These are phyloP conservation scores for Heliamphora ciliata DNA, from an alignment of 179 eudicot genomes.

Conservation along the genomic window DNA sequence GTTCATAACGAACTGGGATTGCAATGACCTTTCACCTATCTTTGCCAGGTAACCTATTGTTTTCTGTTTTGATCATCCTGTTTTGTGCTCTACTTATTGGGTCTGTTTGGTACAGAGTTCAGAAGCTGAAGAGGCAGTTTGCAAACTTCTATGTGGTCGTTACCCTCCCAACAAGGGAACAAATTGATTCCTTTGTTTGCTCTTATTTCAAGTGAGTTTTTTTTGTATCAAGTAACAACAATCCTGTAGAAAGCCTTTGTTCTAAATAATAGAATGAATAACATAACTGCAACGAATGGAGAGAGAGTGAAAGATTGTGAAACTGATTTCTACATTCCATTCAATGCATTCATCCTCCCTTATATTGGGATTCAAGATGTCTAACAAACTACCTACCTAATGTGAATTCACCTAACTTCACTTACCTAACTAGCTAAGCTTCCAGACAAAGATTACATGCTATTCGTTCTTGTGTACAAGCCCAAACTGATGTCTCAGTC, in stretches of 20 bases:
- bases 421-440: too few species aligned
- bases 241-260: too few species aligned
- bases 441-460: too few species aligned
- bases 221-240: background rate
- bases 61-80: background rate
- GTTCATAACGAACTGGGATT: constrained; percentile 65
- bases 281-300: too few species aligned
- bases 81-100: constrained; percentile 12
- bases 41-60: constrained; percentile 48
- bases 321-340: too few species aligned
- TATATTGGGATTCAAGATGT: too few species aligned
- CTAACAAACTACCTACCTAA: too few species aligned
- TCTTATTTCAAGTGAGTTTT: constrained; percentile 64
- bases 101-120: constrained; percentile 39
- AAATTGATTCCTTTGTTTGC: constrained; percentile 56
- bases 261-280: too few species aligned
- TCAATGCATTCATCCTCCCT: too few species aligned
- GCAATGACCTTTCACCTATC: constrained; percentile 27
- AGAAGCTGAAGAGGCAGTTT: constrained; percentile 75
- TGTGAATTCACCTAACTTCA: too few species aligned
- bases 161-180: constrained; percentile 68
- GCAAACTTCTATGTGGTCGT: constrained; percentile 77
- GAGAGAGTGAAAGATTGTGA: too few species aligned
- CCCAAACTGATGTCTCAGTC: background rate
- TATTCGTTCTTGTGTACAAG: too few species aligned